Base-by-base conservation (phyloP, 352 stramenopile species). In the Pilasporangium apinafurcum region DNA sequence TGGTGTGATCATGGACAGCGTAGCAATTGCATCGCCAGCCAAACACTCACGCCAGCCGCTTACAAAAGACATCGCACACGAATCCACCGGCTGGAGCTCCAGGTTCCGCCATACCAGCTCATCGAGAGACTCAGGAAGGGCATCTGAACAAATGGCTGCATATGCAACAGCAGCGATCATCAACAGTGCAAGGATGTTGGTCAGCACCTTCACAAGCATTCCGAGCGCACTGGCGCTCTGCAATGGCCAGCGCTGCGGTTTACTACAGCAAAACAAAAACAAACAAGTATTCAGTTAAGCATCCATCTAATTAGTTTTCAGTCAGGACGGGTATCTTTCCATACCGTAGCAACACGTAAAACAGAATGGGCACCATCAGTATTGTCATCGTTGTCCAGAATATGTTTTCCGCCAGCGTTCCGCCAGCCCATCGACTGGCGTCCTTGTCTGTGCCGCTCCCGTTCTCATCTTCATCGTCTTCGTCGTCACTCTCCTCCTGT, bases 311-410 rank as follows among this genome's bases (percentile, higher is more conserved):
- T 25, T 0, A 30, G 39, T 47, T 27, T n/a, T 14, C 17, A 20
- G 18, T n/a, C 2, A n/a, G 26, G 10, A 25, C 7, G 12, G 21
- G n/a, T n/a, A n/a, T n/a, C n/a, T n/a, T n/a, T n/a, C n/a, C n/a
- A 18, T 25, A 56, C 48, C 48, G 32, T 27, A 49, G 48, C 14
- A 58, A 44, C 8, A 74, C 28, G 48, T 86, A 88, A 17, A 86
- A 37, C 44, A 71, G 45, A 44, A 86, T 16, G 0, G 78, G 73
- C 12, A 51, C 63, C 3, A 82, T 45, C 5, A 48, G 31, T 31
- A 72, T 34, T 0, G 53, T 58, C 26, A 68, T 59, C 5, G 65
- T 46, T 9, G 75, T 91, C 78, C 78, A 91, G 34, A 44, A 24
- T 6, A 74, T 41, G 49, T 88, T 86, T 48, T 82, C 60, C 8